Evolutionary conservation across 2,329 filamentous ascomycete species (phyloP).

Genomic region (Geosmithia flava): DNA sequence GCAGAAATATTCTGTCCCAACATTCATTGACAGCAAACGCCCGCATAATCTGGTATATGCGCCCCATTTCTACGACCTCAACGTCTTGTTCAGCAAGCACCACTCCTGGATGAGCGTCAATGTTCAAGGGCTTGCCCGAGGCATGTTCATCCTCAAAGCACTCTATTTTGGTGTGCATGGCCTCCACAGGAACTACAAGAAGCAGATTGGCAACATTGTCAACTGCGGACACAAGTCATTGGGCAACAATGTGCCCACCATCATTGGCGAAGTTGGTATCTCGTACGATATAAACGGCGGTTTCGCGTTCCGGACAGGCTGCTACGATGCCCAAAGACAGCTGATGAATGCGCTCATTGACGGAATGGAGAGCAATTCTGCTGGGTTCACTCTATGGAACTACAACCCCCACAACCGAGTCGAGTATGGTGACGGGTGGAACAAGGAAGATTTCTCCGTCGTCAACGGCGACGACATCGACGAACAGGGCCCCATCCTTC

Average conservation of each 20-base stretch:
- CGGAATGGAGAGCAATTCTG: constrained; percentile 24
- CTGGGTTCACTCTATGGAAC: constrained; percentile 26
- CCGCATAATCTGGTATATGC: constrained; percentile 24
- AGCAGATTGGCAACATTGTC: constrained; percentile 22
- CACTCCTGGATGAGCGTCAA: constrained; percentile 23
- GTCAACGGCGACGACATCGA: constrained; percentile 20
- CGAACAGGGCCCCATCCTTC: constrained; percentile 8
- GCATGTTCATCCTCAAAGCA: constrained; percentile 24
- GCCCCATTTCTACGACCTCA: constrained; percentile 29
- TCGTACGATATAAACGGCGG: constrained; percentile 25
- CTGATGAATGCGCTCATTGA: constrained; percentile 24
- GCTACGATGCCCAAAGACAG: constrained; percentile 23
- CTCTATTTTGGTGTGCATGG: constrained; percentile 25
- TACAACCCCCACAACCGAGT: constrained; percentile 24
- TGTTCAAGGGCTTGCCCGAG: constrained; percentile 25
- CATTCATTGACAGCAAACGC: constrained; percentile 11
- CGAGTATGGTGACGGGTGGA: constrained; percentile 27
- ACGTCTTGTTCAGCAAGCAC: constrained; percentile 23
- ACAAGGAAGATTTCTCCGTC: constrained; percentile 28
- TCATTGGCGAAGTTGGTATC: constrained; percentile 27
- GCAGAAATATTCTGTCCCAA: constrained; percentile 14
- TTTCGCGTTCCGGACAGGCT: constrained; percentile 21
- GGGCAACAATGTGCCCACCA: constrained; percentile 15
- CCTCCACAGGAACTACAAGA: constrained; percentile 23
- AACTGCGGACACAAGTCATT: constrained; percentile 17